A percentile compares a stretch with the other conserved stretches of the same genome.
These are phyloP conservation scores for Falciphora oryzae DNA, from an alignment of 2,329 filamentous ascomycete species.

Conservation along the genomic window DNA sequence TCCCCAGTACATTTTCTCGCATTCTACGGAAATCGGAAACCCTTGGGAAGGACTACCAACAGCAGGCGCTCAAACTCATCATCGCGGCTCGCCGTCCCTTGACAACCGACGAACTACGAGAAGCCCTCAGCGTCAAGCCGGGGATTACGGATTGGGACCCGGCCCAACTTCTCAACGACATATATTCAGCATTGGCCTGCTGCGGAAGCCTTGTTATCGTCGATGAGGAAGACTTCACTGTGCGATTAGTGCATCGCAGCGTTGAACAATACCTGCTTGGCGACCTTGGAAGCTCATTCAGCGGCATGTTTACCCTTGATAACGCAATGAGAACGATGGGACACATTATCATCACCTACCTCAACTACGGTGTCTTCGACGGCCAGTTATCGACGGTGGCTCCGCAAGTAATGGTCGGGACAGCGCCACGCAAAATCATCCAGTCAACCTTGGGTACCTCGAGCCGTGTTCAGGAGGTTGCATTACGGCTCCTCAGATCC, in stretches of 20 bases:
- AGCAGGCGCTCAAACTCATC: slow-evolving; percentile 26
- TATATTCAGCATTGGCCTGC: slow-evolving; percentile 20
- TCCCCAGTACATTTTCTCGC: slow-evolving; percentile 25
- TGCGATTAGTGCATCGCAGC: slow-evolving; percentile 30
- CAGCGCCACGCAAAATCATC: slow-evolving; percentile 20
- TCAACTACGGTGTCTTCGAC: slow-evolving; percentile 23
- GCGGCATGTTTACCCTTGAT: no score
- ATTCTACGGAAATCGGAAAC: slow-evolving; percentile 22
- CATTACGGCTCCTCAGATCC: slow-evolving; percentile 6
- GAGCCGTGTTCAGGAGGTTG: slow-evolving; percentile 13
- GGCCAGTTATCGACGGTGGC: slow-evolving; percentile 14
- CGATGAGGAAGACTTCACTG: slow-evolving; percentile 27
- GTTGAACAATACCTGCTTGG: slow-evolving; percentile 26
- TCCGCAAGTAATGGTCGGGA: slow-evolving; percentile 16
- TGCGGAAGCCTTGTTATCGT: slow-evolving; percentile 29
- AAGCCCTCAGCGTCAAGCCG: slow-evolving; percentile 31
- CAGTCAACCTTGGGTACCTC: slow-evolving; percentile 12
- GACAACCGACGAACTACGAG: slow-evolving; percentile 28
- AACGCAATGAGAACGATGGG: slow-evolving; percentile 14
- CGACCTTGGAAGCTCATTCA: no score
- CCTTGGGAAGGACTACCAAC: slow-evolving; percentile 19
- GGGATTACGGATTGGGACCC: slow-evolving; percentile 24
- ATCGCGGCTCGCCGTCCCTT: slow-evolving; percentile 24
- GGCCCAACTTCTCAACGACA: slow-evolving; percentile 19
- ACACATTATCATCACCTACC: slow-evolving; percentile 23